Percentiles rank a stretch among this genome's conserved stretches.
phyloP scores from a whole-genome alignment of 2,329 filamentous ascomycete genomes.

The Torrubiella hemipterigena region DNA sequence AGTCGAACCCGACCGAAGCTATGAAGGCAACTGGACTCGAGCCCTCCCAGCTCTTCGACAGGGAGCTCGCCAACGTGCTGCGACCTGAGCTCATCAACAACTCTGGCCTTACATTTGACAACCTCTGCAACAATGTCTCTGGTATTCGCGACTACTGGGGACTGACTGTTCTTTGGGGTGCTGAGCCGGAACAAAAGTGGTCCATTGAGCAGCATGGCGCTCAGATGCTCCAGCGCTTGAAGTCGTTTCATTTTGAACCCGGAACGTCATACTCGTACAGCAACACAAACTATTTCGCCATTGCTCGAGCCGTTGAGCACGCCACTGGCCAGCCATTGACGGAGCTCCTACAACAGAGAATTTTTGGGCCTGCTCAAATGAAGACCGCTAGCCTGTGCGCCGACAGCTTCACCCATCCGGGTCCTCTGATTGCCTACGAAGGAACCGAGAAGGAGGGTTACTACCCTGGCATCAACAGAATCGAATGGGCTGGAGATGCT shows the following conservation, averaged over 20 bases:
- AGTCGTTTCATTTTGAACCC: slow-evolving; percentile 26
- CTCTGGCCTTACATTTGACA: slow-evolving; percentile 19
- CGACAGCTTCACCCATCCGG: slow-evolving; percentile 23
- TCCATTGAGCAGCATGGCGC: slow-evolving; percentile 17
- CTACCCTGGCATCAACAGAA: slow-evolving; percentile 22
- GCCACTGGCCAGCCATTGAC: slow-evolving; percentile 20
- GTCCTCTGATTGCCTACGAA: slow-evolving; percentile 30
- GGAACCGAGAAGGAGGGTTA: slow-evolving; percentile 24
- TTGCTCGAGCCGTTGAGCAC: slow-evolving; percentile 24
- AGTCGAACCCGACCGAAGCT: slow-evolving; percentile 15
- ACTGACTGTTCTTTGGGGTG: slow-evolving; percentile 27
- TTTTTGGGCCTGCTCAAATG: slow-evolving; percentile 29
- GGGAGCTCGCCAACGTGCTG: slow-evolving; percentile 13
- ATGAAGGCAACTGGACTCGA: slow-evolving; percentile 15
- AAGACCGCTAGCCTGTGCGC: slow-evolving; percentile 23
- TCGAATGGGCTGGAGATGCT: slow-evolving; percentile 33
- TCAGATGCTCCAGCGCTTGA: slow-evolving; percentile 17
- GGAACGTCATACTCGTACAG: slow-evolving; percentile 29
- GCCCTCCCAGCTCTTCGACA: slow-evolving; percentile 16
- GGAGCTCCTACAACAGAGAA: slow-evolving; percentile 20
- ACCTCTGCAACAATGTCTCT: slow-evolving; percentile 27
- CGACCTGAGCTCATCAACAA: slow-evolving; percentile 10
- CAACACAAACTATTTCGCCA: slow-evolving; percentile 28
- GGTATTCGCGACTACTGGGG: slow-evolving; percentile 34
- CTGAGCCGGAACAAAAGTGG: slow-evolving; percentile 24